A percentile compares a stretch with the other conserved stretches of the same genome.
Evolutionary conservation across 1,284 basidiomycete genomes (phyloP).

Genomic region (Pisolithus thermaeus): DNA sequence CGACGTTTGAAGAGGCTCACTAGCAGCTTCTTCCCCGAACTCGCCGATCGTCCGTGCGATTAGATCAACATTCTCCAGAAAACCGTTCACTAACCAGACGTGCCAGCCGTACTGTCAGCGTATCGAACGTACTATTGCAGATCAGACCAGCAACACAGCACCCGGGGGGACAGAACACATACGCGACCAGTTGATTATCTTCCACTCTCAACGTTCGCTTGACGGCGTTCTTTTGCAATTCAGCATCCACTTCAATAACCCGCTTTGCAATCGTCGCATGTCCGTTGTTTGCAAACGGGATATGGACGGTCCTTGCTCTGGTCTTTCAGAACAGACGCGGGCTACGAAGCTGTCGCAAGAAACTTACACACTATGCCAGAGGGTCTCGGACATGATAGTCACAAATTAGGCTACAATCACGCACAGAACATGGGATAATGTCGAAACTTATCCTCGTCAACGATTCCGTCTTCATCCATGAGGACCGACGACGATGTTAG

Average conservation of each 20-base stretch:
- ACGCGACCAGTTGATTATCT: constrained; percentile 68
- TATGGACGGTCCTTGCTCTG: constrained; percentile 54
- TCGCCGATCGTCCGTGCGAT: constrained; percentile 77
- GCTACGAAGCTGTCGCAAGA: neutral
- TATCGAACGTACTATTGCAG: constrained; percentile 57
- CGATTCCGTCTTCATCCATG: too few relatives aligned
- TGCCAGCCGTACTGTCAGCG: constrained; percentile 77
- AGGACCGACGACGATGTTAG: too few relatives aligned
- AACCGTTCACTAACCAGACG: constrained; percentile 77
- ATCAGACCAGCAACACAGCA: constrained; percentile 1
- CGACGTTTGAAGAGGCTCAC: neutral
- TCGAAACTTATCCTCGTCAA: too few relatives aligned
- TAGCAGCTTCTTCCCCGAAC: constrained; percentile 60
- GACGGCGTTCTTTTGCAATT: constrained; percentile 76
- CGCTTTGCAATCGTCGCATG: constrained; percentile 77
- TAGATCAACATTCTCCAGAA: constrained; percentile 83
- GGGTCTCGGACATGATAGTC: constrained; percentile 21
- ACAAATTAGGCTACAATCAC: neutral
- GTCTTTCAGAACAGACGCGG: constrained; percentile 7
- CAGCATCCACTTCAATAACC: constrained; percentile 79
- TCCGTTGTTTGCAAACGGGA: constrained; percentile 68
- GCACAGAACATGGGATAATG: too few relatives aligned
- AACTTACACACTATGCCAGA: constrained; percentile 30
- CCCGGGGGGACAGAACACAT: constrained; percentile 22
- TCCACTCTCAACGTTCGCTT: constrained; percentile 64